Conservation (phyloP, 129 eudicot species). For the Flaveria ramosissima region DNA sequence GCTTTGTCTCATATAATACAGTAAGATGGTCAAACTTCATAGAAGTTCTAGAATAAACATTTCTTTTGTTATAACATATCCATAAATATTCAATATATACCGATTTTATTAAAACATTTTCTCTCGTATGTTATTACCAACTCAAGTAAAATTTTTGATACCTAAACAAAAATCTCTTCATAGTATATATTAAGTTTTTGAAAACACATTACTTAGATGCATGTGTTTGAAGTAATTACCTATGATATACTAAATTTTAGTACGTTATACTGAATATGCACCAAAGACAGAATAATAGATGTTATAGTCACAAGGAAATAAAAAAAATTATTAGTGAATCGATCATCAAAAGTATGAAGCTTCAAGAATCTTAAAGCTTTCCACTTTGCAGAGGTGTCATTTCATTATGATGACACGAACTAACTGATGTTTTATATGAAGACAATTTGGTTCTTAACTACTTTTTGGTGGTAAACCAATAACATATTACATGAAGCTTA, state of each 20-base stretch:
- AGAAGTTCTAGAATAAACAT: no score
- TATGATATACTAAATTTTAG: not conserved
- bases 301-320: not conserved
- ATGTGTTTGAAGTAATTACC: not conserved
- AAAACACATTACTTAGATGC: not conserved
- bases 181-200: no score
- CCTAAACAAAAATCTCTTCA: no score
- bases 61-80: not conserved
- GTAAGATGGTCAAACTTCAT: not conserved
- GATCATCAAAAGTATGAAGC: not conserved
- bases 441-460: not conserved
- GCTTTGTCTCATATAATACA: not conserved
- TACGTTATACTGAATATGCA: not conserved
- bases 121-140: no score
- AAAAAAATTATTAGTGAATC: conserved; percentile 10
- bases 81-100: not conserved
- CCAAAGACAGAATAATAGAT: not conserved
- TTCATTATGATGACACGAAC: not conserved
- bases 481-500: not conserved
- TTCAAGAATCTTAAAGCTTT: conserved; percentile 10
- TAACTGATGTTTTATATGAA: not conserved
- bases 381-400: conserved; percentile 8
- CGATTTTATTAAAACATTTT: no score
- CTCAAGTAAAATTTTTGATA: not conserved
- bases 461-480: not conserved